A percentile compares a stretch with the other conserved stretches of the same genome.
Evolutionary conservation across 1,284 basidiomycete genomes (phyloP).

Genomic region (Irpex lacteus): DNA sequence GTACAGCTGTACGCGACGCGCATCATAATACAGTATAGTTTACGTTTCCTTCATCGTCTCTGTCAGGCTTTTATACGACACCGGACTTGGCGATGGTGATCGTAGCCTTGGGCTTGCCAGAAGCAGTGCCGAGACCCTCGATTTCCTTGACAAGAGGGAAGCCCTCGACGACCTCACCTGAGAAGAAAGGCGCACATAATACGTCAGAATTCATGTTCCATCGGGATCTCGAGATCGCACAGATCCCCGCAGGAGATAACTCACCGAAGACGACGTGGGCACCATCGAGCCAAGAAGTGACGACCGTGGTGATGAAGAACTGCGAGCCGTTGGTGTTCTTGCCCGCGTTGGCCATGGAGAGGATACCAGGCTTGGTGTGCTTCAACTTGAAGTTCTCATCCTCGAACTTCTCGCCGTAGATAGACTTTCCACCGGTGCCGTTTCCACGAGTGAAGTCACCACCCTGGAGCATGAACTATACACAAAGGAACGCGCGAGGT

Average conservation of each 20-base stretch:
- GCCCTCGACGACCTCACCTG: conserved; percentile 65
- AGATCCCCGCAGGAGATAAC: conserved; percentile 18
- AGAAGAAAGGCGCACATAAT: background rate
- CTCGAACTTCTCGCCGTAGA: conserved; percentile 86
- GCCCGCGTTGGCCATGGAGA: conserved; percentile 89
- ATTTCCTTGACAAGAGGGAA: conserved; percentile 63
- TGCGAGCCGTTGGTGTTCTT: conserved; percentile 71
- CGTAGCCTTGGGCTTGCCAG: conserved; percentile 42
- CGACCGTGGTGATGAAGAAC: conserved; percentile 68
- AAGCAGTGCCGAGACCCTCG: conserved; percentile 54
- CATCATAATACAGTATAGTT: conserved; percentile 11
- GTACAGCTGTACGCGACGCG: conserved; percentile 7
- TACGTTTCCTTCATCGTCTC: conserved; percentile 2
- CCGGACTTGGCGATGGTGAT: conserved; percentile 58
- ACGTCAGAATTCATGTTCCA: background rate
- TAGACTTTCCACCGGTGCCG: conserved; percentile 91
- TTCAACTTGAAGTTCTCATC: conserved; percentile 87
- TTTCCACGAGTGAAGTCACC: conserved; percentile 71
- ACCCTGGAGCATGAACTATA: conserved; percentile 56
- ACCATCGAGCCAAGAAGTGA: conserved; percentile 73
- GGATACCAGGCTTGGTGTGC: conserved; percentile 80
- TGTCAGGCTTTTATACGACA: conserved; percentile 36
- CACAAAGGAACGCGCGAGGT: background rate
- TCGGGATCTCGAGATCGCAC: background rate
- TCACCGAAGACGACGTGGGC: conserved; percentile 81